Evolutionary conservation across 495 filamentous ascomycete genomes (phyloP), one percentile per base, ranked within the genome.

Genomic region (Penicillium pancosmium): DNA sequence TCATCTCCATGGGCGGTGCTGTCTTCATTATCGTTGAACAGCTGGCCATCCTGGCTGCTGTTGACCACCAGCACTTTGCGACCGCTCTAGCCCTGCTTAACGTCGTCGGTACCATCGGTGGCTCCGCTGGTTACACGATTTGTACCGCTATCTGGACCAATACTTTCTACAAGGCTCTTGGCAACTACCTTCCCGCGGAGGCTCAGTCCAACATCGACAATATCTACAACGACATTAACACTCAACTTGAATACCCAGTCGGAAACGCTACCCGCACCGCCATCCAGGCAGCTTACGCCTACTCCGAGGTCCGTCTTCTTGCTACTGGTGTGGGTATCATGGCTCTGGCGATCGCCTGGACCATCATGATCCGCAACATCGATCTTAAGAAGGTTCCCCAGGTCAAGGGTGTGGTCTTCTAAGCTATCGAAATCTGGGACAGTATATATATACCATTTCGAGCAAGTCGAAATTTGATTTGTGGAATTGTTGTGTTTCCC

Each of bases 1-100:
- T 88, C 72, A 86, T 89, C 60, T 81, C 86, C n/a, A 78, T 90
- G 46, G 75, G 76, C 21, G 86, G 84, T 27, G 77, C 82, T 23
- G 79, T 77, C n/a, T 68, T 84, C 16, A 61, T 89, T 51, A 84
- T 90, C 64, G 75, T 70, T 55, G 80, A 85, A 62, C 82, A 90
- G 60, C 82, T 89, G 18, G 82, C 86, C 5, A 80, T 83, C 68
- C 82, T 89, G 79, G 85, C 88, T 6, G 83, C 81, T 1, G 76
- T 80, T 0, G 69, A 77, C 3, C 88, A 90, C 56, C 78, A 88
- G 56, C 73, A 88, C 60, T 75, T 90, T 44, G 86, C 88, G 23
- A 79, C 80, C 19, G 80, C 85, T 12, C 77, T 90, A 2, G 86
- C 88, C 3, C 55, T 91, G 47, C 72, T 83, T 56, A 74, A 74